Evolutionary conservation across 257 asterid species (phyloP).

Genomic region (Schizonepeta tenuifolia): DNA sequence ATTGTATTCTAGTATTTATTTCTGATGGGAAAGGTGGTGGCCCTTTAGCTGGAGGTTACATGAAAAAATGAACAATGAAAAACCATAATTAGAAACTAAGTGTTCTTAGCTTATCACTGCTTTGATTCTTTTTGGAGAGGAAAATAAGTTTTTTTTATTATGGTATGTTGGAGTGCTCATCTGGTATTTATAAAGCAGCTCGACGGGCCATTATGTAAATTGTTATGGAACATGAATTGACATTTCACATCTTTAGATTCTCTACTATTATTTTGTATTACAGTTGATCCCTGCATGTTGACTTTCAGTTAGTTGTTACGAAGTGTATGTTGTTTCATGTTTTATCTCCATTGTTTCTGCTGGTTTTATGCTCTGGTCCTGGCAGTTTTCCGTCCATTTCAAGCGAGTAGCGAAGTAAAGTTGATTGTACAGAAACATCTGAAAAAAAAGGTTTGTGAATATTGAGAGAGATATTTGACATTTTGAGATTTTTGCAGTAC

Average conservation of each 20-base stretch:
- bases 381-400: slow-evolving; percentile 1
- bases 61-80: neutral
- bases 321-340: slow-evolving; percentile 2
- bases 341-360: neutral
- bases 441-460: slow-evolving; percentile 6
- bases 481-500: slow-evolving; percentile 58
- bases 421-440: slow-evolving; percentile 19
- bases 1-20: neutral
- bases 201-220: neutral
- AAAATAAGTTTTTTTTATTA: neutral
- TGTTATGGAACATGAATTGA: neutral
- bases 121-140: neutral
- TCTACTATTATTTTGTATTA: neutral
- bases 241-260: neutral
- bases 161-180: neutral
- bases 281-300: slow-evolving; percentile 9
- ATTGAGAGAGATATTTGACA: slow-evolving; percentile 25
- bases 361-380: neutral
- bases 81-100: neutral
- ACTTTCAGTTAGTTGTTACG: neutral
- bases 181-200: slow-evolving; percentile 14
- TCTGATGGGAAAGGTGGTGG: neutral
- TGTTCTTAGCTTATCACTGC: neutral
- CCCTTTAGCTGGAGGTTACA: neutral
- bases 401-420: slow-evolving; percentile 8